These are phyloP conservation scores for Hypomontagnella submonticulosa DNA, from an alignment of 495 filamentous ascomycete genomes.

Conservation along the genomic window DNA sequence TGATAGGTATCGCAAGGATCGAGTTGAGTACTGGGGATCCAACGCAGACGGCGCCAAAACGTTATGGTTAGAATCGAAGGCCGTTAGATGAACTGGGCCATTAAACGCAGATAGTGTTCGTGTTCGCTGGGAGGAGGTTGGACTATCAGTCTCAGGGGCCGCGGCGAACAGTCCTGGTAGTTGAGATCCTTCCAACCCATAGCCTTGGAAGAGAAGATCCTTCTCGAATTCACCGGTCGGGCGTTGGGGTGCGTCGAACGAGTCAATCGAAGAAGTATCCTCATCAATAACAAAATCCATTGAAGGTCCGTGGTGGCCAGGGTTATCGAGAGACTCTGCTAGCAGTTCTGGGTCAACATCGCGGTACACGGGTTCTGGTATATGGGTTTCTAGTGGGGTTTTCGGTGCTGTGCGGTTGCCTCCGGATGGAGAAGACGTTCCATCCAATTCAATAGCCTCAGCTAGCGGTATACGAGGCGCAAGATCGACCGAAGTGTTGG, in stretches of 20 bases:
- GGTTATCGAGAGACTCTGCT: constrained; percentile 28
- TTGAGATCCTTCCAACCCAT: constrained; percentile 48
- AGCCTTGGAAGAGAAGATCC: constrained; percentile 57
- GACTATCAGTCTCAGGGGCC: constrained; percentile 10
- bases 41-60: constrained; percentile 6
- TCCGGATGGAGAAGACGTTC: not conserved
- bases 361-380: constrained; percentile 5
- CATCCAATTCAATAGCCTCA: constrained; percentile 5
- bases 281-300: constrained; percentile 54
- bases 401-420: not conserved
- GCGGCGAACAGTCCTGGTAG: constrained; percentile 54
- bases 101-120: not conserved
- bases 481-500: constrained; percentile 57
- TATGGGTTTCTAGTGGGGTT: not conserved
- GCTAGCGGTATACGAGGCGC: constrained; percentile 25
- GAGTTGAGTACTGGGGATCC: constrained; percentile 18
- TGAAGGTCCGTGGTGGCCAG: constrained; percentile 9
- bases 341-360: constrained; percentile 21
- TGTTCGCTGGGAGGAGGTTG: constrained; percentile 10
- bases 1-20: constrained; percentile 15
- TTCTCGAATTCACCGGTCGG: constrained; percentile 54
- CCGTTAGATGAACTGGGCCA: constrained; percentile 1
- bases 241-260: constrained; percentile 44
- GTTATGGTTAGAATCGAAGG: constrained; percentile 16
- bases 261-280: constrained; percentile 46